phyloP scores from a whole-genome alignment of 148 eudicot genomes.

The Hydrangea macrophylla region DNA sequence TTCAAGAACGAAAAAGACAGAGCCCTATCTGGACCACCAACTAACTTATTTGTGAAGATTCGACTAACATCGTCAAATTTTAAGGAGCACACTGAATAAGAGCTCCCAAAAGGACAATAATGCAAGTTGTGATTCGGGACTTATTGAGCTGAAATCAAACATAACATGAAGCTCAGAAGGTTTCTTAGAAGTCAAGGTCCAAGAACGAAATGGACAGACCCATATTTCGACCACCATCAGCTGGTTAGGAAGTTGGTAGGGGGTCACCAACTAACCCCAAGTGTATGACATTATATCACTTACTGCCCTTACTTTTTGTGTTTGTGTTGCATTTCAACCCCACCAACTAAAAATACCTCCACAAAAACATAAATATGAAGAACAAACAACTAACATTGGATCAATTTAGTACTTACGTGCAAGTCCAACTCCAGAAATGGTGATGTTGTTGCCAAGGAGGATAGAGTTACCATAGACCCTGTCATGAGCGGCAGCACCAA shows the following conservation, averaged over 20 bases:
- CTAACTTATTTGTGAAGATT: not conserved
- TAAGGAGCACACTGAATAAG: not conserved
- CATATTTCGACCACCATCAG: not conserved
- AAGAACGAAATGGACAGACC: not conserved
- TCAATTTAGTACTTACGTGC: slow-evolving; percentile 78
- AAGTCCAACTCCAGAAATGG: slow-evolving; percentile 83
- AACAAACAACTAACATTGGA: not conserved
- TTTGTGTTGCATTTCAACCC: too few species aligned
- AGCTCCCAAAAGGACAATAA: too few species aligned
- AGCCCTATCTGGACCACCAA: too few species aligned
- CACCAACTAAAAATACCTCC: too few species aligned
- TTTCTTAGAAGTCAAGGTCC: not conserved
- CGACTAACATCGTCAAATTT: not conserved
- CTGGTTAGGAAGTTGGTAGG: not conserved
- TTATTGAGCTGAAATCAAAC: not conserved
- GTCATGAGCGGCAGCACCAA: slow-evolving; percentile 97
- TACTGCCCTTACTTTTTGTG: not conserved
- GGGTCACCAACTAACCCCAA: not conserved
- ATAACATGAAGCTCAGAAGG: too few species aligned
- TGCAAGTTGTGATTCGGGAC: not conserved
- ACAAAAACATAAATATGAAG: not conserved
- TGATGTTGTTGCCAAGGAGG: slow-evolving; percentile 72
- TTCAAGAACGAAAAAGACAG: too few species aligned
- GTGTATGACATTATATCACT: not conserved
- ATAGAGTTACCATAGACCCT: slow-evolving; percentile 79